Percentiles rank a stretch among this genome's conserved stretches.
Conservation (phyloP, 768 basidiomycete genomes). For the Tremella yokohamensis region DNA sequence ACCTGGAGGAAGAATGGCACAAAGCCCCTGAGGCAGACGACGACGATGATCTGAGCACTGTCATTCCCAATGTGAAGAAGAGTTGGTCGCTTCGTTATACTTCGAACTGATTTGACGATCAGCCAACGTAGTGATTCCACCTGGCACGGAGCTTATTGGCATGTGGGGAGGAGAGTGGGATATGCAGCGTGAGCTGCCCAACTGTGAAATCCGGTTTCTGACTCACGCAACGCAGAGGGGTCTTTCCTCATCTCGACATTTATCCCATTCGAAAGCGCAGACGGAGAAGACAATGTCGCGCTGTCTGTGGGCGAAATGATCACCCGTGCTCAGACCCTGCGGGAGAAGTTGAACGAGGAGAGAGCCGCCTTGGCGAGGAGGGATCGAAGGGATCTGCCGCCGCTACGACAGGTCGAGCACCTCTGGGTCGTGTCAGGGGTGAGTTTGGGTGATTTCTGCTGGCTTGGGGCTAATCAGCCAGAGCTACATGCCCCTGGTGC, state of each 20-base stretch:
- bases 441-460: slow-evolving; percentile 8
- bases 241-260: slow-evolving; percentile 46
- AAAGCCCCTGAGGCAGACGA: slow-evolving; percentile 29
- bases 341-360: slow-evolving; percentile 33
- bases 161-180: slow-evolving; percentile 50
- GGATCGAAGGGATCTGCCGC: slow-evolving; percentile 10
- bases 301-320: slow-evolving; percentile 46
- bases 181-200: slow-evolving; percentile 34
- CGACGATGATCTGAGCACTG: slow-evolving; percentile 38
- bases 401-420: slow-evolving; percentile 39
- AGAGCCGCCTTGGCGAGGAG: slow-evolving; percentile 7
- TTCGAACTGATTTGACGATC: background rate
- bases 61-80: slow-evolving; percentile 40
- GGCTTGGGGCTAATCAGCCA: slow-evolving; percentile 12
- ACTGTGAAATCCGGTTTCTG: background rate
- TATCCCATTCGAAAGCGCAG: slow-evolving; percentile 46
- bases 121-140: slow-evolving; percentile 45
- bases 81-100: slow-evolving; percentile 26
- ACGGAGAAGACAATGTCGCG: slow-evolving; percentile 47
- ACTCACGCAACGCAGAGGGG: slow-evolving; percentile 27
- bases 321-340: slow-evolving; percentile 35
- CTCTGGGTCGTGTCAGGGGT: slow-evolving; percentile 48
- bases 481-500: slow-evolving; percentile 41
- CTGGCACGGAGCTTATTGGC: slow-evolving; percentile 41
- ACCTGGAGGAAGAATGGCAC: slow-evolving; percentile 40